Percentiles rank a stretch among this genome's conserved stretches.
phyloP scores from a whole-genome alignment of 768 basidiomycete genomes.

The Mycena albidolilacea region DNA sequence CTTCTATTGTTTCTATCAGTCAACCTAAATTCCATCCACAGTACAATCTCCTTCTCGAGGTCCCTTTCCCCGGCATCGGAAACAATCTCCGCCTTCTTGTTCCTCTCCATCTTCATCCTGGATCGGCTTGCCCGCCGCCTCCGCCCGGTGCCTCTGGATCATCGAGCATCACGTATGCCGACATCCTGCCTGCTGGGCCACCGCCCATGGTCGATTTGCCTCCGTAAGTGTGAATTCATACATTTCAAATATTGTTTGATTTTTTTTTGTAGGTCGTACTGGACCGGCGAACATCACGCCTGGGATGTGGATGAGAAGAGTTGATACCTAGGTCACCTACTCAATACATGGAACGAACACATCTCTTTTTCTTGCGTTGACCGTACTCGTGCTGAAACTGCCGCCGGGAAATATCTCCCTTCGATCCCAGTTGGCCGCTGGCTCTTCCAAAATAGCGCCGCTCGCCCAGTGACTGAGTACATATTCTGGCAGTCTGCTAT shows the following conservation, averaged over 20 bases:
- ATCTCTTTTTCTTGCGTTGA: background rate
- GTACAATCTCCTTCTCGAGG: constrained; percentile 26
- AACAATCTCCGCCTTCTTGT: constrained; percentile 27
- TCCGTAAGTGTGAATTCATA: background rate
- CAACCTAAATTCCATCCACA: background rate
- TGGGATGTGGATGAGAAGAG: constrained; percentile 27
- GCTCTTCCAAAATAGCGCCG: too few relatives aligned
- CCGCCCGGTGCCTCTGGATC: constrained; percentile 18
- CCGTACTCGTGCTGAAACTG: too few relatives aligned
- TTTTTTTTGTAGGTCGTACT: constrained; percentile 8
- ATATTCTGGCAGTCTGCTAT: too few relatives aligned
- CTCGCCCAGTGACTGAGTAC: too few relatives aligned
- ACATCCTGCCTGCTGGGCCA: constrained; percentile 27
- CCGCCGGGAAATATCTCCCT: too few relatives aligned
- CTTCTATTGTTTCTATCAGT: too few relatives aligned
- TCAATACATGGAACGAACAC: background rate
- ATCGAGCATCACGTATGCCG: constrained; percentile 26
- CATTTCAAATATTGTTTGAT: background rate
- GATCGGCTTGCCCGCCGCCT: constrained; percentile 28
- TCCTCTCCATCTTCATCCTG: constrained; percentile 25
- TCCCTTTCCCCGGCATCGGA: constrained; percentile 31
- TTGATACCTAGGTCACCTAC: background rate
- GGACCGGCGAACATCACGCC: constrained; percentile 14
- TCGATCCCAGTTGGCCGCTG: too few relatives aligned
- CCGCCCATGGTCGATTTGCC: constrained; percentile 35